Evolutionary conservation across 805 yeast genomes (phyloP).

Genomic region (Myxozyma melibiosi): DNA sequence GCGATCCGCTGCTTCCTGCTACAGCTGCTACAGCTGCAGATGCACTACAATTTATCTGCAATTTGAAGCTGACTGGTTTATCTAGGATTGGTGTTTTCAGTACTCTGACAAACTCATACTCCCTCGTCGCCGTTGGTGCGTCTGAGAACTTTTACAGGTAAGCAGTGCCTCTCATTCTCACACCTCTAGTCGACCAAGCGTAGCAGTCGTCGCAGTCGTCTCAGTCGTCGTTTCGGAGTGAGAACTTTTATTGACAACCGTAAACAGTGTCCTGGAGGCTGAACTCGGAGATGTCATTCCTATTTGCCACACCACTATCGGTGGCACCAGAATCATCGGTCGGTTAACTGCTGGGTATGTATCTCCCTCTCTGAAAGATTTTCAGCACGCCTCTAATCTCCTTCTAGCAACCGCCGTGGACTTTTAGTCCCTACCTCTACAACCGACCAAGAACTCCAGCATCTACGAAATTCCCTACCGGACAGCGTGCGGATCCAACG

Average conservation of each 20-base stretch:
- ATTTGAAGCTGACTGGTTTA: not conserved
- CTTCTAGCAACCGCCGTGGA: constrained; percentile 88
- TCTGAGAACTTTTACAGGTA: constrained; percentile 64
- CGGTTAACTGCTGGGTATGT: constrained; percentile 77
- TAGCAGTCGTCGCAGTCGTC: too few relatives aligned
- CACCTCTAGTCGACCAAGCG: too few relatives aligned
- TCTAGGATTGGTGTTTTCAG: constrained; percentile 82
- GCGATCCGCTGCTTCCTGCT: not conserved
- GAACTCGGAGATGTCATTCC: constrained; percentile 96
- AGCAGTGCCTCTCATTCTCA: constrained; percentile 49
- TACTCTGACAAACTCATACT: constrained; percentile 93
- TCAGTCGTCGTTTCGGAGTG: too few relatives aligned
- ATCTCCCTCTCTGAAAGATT: too few relatives aligned
- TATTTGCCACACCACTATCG: constrained; percentile 94
- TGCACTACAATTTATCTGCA: not conserved
- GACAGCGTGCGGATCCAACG: constrained; percentile 94
- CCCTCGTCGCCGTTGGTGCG: constrained; percentile 96
- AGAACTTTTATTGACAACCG: too few relatives aligned
- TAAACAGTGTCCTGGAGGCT: constrained; percentile 96
- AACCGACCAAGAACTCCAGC: constrained; percentile 97
- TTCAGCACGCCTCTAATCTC: not conserved
- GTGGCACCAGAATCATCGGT: constrained; percentile 97
- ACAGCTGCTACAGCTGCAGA: not conserved
- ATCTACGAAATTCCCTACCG: constrained; percentile 92
- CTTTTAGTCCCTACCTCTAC: constrained; percentile 96